Base-by-base conservation (phyloP, 2,329 filamentous ascomycete species). In the Neopestalotiopsis sp. region DNA sequence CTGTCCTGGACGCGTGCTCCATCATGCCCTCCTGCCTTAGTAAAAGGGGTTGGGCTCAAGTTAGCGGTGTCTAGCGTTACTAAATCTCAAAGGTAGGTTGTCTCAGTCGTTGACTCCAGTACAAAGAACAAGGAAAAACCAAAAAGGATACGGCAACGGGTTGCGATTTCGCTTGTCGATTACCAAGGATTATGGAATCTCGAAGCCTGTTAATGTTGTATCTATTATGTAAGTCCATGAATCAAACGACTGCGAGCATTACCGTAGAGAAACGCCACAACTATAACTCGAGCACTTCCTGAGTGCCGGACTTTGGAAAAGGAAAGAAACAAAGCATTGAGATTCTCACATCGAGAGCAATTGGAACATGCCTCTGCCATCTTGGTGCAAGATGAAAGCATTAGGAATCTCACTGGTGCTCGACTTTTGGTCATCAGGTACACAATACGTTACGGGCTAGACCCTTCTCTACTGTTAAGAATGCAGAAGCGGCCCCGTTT, bases 401-500 rank as follows among this genome's bases (percentile, higher is more conserved):
- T 38, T 10, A 38, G 34, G 34, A 10, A 38, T 7, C 10, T 38
- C 6, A 38, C 34, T 38, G 34, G 34, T 38, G 24, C 34, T 38
- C 34, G 34, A 38, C 34, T 10, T 38, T 7, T 38, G 6, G 34
- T 38, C 34, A 10, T 38, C 34, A 38, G 34, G 34, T 10, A 38
- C 34, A 38, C 10, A 7, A 38, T 38, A 38, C 34, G 34, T 7
- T 38, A 38, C 10, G 24, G 24, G 24, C 24, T 28, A 28, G 24
- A 28, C 24, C 24, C 24, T 28, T 28, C 24, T 28, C 24, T 28
- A 28, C 24, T 28, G 24, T 28, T 28, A 28, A 49, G 14, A 13
- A 24, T 53, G 45, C 45, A 53, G 45, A 53, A n/a, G 45, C 45
- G 45, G 45, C 45, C 45, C 45, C 45, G 45, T 53, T n/a, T 53